phyloP scores from a whole-genome alignment of 2,329 filamentous ascomycete genomes.

The Diaporthe australafricana region DNA sequence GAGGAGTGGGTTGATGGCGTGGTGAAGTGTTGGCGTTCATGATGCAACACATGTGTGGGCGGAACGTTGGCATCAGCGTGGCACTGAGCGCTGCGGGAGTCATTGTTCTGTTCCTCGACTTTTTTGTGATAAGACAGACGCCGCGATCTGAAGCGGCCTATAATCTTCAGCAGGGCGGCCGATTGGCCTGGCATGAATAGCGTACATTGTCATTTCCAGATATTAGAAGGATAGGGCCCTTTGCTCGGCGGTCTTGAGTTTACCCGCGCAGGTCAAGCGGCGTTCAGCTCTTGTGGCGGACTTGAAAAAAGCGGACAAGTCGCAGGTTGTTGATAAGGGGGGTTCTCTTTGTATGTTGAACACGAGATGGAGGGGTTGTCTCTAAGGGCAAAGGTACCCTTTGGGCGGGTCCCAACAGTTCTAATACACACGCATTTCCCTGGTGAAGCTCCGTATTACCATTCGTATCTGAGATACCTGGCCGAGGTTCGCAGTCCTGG shows the following conservation, averaged over 20 bases:
- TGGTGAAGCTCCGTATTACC: slow-evolving; percentile 11
- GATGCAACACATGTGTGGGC: background rate
- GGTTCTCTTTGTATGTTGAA: slow-evolving; percentile 6
- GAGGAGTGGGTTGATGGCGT: slow-evolving; percentile 16
- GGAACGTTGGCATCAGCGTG: slow-evolving; percentile 7
- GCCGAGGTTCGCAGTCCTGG: slow-evolving; percentile 12
- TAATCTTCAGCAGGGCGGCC: slow-evolving; percentile 15
- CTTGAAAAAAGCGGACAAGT: background rate
- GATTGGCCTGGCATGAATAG: background rate
- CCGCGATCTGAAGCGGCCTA: background rate
- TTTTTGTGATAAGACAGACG: background rate
- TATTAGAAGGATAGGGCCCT: background rate
- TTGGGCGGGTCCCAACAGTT: slow-evolving; percentile 15
- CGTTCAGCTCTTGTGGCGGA: background rate
- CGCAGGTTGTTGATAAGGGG: background rate
- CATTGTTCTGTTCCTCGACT: background rate
- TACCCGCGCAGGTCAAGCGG: slow-evolving; percentile 19
- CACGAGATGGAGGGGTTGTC: background rate
- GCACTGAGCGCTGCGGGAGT: background rate
- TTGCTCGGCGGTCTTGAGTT: background rate
- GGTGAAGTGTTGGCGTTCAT: background rate
- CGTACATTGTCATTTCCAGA: slow-evolving; percentile 2
- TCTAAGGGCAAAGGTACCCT: background rate
- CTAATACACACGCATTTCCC: background rate
- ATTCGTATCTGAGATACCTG: slow-evolving; percentile 30